Conservation (phyloP, 768 basidiomycete species). For the Phlebiopsis gigantea region DNA sequence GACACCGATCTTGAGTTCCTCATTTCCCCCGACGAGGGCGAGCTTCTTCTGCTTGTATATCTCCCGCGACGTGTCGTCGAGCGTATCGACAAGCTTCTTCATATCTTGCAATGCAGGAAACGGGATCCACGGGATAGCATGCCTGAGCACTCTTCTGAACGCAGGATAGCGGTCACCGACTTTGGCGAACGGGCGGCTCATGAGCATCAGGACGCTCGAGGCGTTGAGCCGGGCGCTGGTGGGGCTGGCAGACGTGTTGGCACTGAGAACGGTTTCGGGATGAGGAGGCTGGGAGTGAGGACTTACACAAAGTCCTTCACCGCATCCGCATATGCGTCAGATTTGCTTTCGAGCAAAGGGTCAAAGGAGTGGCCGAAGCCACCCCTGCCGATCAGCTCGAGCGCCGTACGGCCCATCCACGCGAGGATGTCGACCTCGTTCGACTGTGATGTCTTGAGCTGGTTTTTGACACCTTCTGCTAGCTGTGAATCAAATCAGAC, state of each 20-base stretch:
- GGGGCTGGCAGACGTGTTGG: not conserved
- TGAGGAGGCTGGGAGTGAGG: not conserved
- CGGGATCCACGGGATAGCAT: not conserved
- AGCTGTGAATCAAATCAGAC: constrained; percentile 13
- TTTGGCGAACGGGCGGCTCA: not conserved
- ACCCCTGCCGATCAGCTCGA: constrained; percentile 39
- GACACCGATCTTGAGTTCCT: constrained; percentile 13
- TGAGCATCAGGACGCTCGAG: not conserved
- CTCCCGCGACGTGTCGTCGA: constrained; percentile 12
- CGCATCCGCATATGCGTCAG: constrained; percentile 21
- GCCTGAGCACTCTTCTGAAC: not conserved
- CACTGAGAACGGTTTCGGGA: not conserved
- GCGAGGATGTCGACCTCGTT: constrained; percentile 22
- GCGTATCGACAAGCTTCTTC: constrained; percentile 10
- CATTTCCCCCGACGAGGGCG: constrained; percentile 16
- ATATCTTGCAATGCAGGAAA: constrained; percentile 8
- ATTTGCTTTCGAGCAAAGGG: constrained; percentile 20
- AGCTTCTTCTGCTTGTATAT: constrained; percentile 17
- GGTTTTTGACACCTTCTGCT: constrained; percentile 9
- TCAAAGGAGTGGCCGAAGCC: constrained; percentile 39
- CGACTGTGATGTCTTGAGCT: not conserved
- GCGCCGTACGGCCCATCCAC: constrained; percentile 25
- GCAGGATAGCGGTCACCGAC: not conserved
- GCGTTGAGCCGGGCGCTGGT: not conserved
- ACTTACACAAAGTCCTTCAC: constrained; percentile 28